These are phyloP conservation scores for Metschnikowia reukaufii DNA, from an alignment of 805 yeast genomes.

Conservation along the genomic window DNA sequence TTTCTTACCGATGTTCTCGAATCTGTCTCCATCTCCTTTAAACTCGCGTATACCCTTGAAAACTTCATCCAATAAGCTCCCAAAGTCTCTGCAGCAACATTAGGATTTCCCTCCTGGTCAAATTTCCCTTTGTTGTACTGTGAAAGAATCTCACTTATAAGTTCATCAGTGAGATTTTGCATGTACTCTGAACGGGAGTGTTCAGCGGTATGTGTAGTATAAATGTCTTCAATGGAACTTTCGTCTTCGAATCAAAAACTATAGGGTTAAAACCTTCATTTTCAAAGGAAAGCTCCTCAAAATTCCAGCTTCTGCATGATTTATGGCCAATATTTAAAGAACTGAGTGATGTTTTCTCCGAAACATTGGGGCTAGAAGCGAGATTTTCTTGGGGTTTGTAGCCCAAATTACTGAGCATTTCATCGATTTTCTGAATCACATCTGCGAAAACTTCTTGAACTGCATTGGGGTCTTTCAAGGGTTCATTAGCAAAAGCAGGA, in stretches of 20 bases:
- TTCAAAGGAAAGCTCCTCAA: too few relatives aligned
- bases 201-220: not conserved
- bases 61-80: not conserved
- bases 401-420: not conserved
- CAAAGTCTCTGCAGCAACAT: not conserved
- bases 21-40: not conserved
- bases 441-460: not conserved
- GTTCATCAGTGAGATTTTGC: not conserved
- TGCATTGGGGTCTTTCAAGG: not conserved
- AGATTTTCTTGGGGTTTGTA: not conserved
- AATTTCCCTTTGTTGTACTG: not conserved
- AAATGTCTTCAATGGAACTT: not conserved
- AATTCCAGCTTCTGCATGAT: too few relatives aligned
- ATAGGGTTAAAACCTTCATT: not conserved
- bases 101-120: not conserved
- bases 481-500: too few relatives aligned
- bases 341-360: too few relatives aligned
- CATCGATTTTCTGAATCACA: not conserved
- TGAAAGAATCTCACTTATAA: not conserved
- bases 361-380: not conserved
- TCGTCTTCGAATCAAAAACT: not conserved
- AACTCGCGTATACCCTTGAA: not conserved
- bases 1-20: not conserved
- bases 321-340: too few relatives aligned
- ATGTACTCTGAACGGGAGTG: not conserved